These are phyloP conservation scores for Angophora floribunda DNA, from an alignment of 345 rosid genomes.

Conservation along the genomic window DNA sequence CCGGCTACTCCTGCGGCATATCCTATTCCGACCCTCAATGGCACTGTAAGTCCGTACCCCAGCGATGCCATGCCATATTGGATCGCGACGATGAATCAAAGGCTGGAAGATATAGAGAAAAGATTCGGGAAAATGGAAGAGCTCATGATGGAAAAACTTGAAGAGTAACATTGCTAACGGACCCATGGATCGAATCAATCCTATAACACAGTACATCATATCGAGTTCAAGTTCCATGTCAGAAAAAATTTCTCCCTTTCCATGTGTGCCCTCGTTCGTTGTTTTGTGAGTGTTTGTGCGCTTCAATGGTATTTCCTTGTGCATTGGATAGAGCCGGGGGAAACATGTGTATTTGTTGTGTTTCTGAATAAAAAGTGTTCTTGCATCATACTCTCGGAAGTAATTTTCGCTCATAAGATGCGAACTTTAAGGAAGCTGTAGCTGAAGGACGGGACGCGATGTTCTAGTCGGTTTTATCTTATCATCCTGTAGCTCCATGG, in stretches of 20 bases:
- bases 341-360: background rate
- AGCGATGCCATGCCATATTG: background rate
- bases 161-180: background rate
- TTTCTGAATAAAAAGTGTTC: background rate
- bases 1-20: background rate
- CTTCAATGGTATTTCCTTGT: background rate
- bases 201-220: background rate
- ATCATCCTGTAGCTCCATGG: background rate
- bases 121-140: background rate
- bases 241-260: background rate
- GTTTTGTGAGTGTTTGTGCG: background rate
- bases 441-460: background rate
- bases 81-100: background rate
- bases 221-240: background rate
- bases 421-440: background rate
- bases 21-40: background rate
- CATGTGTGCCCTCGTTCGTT: background rate
- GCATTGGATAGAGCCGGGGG: background rate
- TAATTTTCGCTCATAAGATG: background rate
- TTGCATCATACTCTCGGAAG: background rate
- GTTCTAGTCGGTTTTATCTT: background rate
- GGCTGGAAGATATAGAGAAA: background rate
- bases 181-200: background rate
- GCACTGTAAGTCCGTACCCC: background rate
- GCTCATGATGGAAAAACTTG: background rate